Conservation (phyloP, 192 early-diverging fungal species). For the Rhizoclosmatium globosum region DNA sequence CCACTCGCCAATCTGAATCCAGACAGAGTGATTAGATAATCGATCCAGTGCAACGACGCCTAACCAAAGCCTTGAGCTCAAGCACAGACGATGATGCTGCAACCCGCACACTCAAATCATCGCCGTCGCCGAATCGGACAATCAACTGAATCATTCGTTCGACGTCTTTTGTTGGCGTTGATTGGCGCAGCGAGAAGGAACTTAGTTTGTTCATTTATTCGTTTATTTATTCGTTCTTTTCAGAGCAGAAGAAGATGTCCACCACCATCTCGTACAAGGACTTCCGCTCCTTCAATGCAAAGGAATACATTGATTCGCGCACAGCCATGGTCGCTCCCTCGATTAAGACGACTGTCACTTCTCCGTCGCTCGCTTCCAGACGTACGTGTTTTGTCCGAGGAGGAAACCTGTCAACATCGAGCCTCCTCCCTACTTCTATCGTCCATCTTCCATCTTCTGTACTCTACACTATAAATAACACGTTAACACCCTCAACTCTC, state of each 20-base stretch:
- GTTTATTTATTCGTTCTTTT: background rate
- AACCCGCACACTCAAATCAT: background rate
- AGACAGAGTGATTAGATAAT: too few species aligned
- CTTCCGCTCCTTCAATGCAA: constrained; percentile 25
- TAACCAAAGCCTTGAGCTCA: too few species aligned
- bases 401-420: background rate
- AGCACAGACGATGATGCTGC: too few species aligned
- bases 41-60: too few species aligned
- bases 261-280: background rate
- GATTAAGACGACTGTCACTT: background rate
- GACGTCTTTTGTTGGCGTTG: background rate
- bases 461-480: background rate
- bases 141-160: background rate
- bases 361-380: background rate
- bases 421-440: too few species aligned
- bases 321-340: background rate
- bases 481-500: background rate
- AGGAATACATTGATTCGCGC: constrained; percentile 12
- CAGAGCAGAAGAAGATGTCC: background rate
- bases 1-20: background rate
- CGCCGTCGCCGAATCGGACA: background rate
- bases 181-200: background rate
- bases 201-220: background rate
- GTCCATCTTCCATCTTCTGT: too few species aligned
- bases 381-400: background rate